Percentiles rank a stretch among this genome's conserved stretches.
phyloP scores from a whole-genome alignment of 805 yeast species.

The Hanseniaspora pseudoguilliermondii region DNA sequence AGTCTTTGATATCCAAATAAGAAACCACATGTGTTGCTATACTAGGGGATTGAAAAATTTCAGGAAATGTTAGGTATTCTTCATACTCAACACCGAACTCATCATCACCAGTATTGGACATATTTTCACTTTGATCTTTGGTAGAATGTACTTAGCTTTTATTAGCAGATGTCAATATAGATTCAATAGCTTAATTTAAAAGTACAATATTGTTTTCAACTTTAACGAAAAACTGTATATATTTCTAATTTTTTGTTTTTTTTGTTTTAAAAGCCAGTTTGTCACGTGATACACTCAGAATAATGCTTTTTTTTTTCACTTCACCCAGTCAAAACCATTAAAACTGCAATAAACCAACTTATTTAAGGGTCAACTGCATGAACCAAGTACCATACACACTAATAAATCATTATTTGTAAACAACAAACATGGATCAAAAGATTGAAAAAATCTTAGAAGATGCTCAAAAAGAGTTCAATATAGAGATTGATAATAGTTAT shows the following conservation, averaged over 20 bases:
- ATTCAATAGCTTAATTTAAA: no score
- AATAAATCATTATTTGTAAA: not conserved
- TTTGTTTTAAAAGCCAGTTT: not conserved
- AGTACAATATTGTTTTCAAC: no score
- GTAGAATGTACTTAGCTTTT: not conserved
- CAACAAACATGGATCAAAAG: not conserved
- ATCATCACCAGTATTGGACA: not conserved
- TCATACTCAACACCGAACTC: not conserved
- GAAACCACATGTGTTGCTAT: not conserved
- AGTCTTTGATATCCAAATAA: conserved; percentile 1
- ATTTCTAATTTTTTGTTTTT: not conserved
- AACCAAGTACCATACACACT: not conserved
- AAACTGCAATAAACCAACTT: no score
- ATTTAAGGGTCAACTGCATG: not conserved
- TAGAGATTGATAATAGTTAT: not conserved
- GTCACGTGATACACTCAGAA: not conserved
- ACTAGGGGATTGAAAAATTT: conserved; percentile 5
- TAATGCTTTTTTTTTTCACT: no score
- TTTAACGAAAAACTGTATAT: not conserved
- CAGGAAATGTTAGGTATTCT: not conserved
- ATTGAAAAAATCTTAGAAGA: not conserved
- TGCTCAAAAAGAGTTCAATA: not conserved
- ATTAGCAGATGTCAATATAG: not conserved
- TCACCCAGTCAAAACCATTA: no score
- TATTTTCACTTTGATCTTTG: not conserved